Base-by-base conservation (phyloP, 768 basidiomycete genomes). In the Boletus vermiculosoides region DNA sequence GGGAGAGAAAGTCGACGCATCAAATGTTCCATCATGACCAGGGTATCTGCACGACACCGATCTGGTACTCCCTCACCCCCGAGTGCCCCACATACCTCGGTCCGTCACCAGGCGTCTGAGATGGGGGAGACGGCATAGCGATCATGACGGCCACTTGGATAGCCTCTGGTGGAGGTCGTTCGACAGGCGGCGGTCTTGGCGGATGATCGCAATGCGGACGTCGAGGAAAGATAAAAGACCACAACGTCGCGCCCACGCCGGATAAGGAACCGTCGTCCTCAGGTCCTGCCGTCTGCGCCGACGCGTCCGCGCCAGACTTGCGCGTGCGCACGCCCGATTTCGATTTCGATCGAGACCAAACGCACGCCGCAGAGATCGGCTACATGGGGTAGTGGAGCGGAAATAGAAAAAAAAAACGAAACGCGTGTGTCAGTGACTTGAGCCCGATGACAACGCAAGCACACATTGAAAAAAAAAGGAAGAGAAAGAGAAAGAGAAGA, bases 141-240 rank as follows among this genome's bases (percentile, higher is more conserved):
- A 83, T 74, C 69, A 83, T 66, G 36, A 82, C 73, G 0, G 74
- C 75, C 20, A 83, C 66, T 47, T 78, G 73, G n/a, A 74, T 36
- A 11, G 68, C 61, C 22, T 70, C 63, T 8, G 69, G 66, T 3
- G 55, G 51, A 1, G 60, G 56, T 7, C 57, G 55, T 25, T 50
- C 51, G 10, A 51, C 50, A 9, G 60, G 61, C 6, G 61, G 54
- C 5, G 63, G 61, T 40, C 33, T 60, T 13, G 63, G 48, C 12
- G 57, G 31, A n/a, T 33, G 39, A 6, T 56, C 55, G 12, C 15
- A 20, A 16, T 30, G 56, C 22, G 56, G 25, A 37, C 41, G 62
- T 20, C 52, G 58, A 1, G 49, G 54, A 18, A 54, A 15, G 18
- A 63, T 5, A 25, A 31, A 61, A 23, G 60, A 34, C 13, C 51